These are phyloP conservation scores for Hymenoscyphus fraxineus DNA, from an alignment of 2,329 filamentous ascomycete species.

Conservation along the genomic window DNA sequence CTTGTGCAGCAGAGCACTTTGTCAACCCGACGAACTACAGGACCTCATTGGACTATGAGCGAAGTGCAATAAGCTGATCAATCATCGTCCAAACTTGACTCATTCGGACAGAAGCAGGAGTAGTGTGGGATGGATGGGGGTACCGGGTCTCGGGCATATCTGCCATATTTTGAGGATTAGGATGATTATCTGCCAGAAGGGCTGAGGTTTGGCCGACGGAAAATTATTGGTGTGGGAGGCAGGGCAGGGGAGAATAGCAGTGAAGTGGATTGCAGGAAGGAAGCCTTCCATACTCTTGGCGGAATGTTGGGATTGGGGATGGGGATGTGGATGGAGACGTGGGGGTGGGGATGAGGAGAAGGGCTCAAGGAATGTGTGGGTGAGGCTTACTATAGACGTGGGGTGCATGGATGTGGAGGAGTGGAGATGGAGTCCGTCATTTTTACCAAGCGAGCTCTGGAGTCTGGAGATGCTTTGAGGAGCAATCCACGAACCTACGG, in stretches of 20 bases:
- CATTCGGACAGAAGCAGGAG: background rate
- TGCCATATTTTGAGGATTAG: background rate
- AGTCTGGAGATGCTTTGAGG: background rate
- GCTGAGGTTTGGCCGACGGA: background rate
- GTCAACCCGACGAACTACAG: background rate
- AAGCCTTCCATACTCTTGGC: background rate
- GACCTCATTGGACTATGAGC: background rate
- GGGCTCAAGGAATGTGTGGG: background rate
- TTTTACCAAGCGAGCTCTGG: background rate
- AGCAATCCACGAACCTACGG: background rate
- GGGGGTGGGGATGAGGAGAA: background rate
- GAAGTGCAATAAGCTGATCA: conserved; percentile 1
- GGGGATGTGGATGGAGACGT: background rate
- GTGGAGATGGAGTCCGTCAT: conserved; percentile 3
- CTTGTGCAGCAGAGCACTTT: conserved; percentile 3
- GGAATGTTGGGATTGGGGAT: background rate
- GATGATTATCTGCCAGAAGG: background rate
- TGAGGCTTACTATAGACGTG: conserved; percentile 11
- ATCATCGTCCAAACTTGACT: background rate
- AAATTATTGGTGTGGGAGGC: background rate
- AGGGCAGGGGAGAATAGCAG: background rate
- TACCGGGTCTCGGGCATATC: background rate
- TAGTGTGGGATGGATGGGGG: background rate
- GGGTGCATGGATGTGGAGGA: conserved; percentile 3
- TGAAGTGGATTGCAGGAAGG: background rate